Conservation (phyloP, 2,329 filamentous ascomycete genomes). For the Ramularia endophylla region DNA sequence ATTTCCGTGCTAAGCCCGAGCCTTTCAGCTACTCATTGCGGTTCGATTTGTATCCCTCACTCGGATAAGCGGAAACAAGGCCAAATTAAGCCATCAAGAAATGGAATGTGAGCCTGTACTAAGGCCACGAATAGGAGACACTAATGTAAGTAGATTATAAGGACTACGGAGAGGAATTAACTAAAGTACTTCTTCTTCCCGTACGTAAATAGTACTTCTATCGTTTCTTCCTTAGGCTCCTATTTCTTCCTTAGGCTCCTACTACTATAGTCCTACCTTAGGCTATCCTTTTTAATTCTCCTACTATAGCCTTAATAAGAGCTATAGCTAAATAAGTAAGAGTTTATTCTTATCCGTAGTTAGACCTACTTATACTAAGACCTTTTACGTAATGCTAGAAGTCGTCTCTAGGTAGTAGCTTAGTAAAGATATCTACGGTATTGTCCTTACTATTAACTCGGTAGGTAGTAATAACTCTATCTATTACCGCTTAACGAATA, state of each 20-base stretch:
- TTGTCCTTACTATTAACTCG: conserved; percentile 7
- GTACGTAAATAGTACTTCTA: too few relatives aligned
- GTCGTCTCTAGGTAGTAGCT: conserved; percentile 3
- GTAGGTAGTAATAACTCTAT: not conserved
- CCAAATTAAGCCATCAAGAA: too few relatives aligned
- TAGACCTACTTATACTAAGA: conserved; percentile 2
- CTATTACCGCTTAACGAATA: not conserved
- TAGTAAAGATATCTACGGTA: conserved; percentile 7
- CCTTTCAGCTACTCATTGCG: too few relatives aligned
- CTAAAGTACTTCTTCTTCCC: not conserved
- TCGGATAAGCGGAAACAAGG: too few relatives aligned
- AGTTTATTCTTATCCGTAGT: not conserved
- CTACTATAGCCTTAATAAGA: not conserved
- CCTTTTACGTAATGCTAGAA: conserved; percentile 1
- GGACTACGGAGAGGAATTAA: too few relatives aligned
- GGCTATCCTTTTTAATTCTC: conserved; percentile 3
- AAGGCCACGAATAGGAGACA: too few relatives aligned
- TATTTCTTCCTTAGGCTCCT: too few relatives aligned
- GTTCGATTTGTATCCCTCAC: too few relatives aligned
- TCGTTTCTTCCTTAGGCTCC: not conserved
- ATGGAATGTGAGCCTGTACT: too few relatives aligned
- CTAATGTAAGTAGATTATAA: too few relatives aligned
- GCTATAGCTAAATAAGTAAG: not conserved
- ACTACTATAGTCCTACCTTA: conserved; percentile 1
- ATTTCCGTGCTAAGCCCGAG: too few relatives aligned